Evolutionary conservation across 352 stramenopile species (phyloP).

Genomic region (Phytophthora sp.): DNA sequence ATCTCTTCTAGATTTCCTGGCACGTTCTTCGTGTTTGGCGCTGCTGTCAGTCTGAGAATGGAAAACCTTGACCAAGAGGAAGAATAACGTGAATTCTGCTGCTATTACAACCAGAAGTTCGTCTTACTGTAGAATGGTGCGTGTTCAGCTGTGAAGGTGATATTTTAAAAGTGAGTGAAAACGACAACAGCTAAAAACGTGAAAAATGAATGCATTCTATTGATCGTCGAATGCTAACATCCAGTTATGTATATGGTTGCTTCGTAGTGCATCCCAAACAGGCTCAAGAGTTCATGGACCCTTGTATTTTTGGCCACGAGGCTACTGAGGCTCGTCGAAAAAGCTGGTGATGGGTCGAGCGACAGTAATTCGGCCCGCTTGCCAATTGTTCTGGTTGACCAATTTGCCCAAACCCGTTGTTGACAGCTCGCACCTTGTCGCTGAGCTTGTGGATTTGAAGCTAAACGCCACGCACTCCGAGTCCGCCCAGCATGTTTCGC

Average conservation of each 20-base stretch:
- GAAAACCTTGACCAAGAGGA: not conserved
- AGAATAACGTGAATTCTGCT: not conserved
- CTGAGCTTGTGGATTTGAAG: not conserved
- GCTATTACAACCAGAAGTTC: not conserved
- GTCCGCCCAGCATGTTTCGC: not conserved
- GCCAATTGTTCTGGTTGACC: not conserved
- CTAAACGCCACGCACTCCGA: not conserved
- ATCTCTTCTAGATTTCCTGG: not conserved
- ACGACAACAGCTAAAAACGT: too few species aligned
- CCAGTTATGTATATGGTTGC: too few species aligned
- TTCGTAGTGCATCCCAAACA: too few species aligned
- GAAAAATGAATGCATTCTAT: too few species aligned
- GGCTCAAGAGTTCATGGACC: too few species aligned
- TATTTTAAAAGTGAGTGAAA: too few species aligned
- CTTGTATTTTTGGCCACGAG: too few species aligned
- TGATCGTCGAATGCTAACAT: too few species aligned
- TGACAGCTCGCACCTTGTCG: not conserved
- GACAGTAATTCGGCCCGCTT: slow-evolving; percentile 1
- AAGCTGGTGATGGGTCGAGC: too few species aligned
- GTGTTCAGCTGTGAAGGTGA: too few species aligned
- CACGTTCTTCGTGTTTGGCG: not conserved
- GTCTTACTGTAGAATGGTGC: not conserved
- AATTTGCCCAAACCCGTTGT: not conserved
- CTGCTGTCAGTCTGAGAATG: not conserved
- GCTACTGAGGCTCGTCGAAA: too few species aligned